A percentile compares a stretch with the other conserved stretches of the same genome.
phyloP scores from a whole-genome alignment of 306 rosid genomes.

The Vigna angularis region DNA sequence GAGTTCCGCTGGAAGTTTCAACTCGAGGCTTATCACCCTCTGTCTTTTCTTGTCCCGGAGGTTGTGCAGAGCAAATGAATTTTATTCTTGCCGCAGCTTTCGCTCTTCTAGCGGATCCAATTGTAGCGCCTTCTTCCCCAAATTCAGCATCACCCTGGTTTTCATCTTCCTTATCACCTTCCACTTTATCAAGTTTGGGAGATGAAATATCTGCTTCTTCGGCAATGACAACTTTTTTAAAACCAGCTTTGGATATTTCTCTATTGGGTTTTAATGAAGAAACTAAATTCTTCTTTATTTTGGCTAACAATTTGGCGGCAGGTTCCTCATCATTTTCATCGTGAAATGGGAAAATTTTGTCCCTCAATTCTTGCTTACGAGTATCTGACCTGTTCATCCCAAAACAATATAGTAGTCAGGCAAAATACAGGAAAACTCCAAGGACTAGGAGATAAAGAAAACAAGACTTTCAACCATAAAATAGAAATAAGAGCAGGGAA shows the following conservation, averaged over 20 bases:
- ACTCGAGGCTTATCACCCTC: constrained; percentile 20
- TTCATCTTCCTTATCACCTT: constrained; percentile 36
- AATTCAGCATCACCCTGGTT: constrained; percentile 4
- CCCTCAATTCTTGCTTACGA: constrained; percentile 48
- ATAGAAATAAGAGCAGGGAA: neutral
- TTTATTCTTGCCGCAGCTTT: constrained; percentile 50
- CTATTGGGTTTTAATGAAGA: constrained; percentile 39
- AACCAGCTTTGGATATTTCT: constrained; percentile 42
- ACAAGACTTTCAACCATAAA: neutral
- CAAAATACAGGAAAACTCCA: constrained; percentile 16
- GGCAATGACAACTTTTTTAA: constrained; percentile 22
- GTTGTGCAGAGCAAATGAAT: constrained; percentile 18
- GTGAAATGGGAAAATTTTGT: constrained; percentile 46
- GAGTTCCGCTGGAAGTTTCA: constrained; percentile 21
- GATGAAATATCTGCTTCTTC: constrained; percentile 33
- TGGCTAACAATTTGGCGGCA: constrained; percentile 34
- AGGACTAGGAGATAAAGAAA: neutral
- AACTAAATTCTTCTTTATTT: constrained; percentile 46
- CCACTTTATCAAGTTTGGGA: constrained; percentile 28
- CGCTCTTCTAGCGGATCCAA: constrained; percentile 50
- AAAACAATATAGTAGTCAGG: neutral
- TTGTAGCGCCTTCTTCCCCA: constrained; percentile 26
- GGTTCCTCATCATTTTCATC: constrained; percentile 4
- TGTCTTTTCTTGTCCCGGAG: constrained; percentile 36
- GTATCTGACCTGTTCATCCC: constrained; percentile 58